Evolutionary conservation across 2,329 filamentous ascomycete species (phyloP), one percentile per base, ranked within the genome.

Genomic region (Pseudocercospora cruenta): DNA sequence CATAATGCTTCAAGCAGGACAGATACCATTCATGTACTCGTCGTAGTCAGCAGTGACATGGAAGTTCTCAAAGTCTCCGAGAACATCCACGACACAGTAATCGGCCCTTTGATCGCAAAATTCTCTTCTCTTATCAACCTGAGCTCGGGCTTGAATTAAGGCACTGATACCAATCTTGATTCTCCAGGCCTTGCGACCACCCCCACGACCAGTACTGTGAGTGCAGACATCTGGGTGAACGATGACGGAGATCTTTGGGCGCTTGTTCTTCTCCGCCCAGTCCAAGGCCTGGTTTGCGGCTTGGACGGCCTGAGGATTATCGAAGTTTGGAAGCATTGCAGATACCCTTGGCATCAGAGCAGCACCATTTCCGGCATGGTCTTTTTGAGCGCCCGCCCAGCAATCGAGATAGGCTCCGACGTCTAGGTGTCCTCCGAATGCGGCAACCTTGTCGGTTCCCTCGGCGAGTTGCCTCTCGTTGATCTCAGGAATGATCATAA

Each of bases 401-500:
- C 57, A 59, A 21, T 59, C 57, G 31, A 59, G 33, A 12, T 59
- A 59, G 31, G 57, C 21, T 12, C 31, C 57, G 14, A 59, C 39
- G 21, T 39, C 31, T n/a, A 59, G 19, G n/a, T 59, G 8, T 26
- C 12, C 39, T 24, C 10, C 19, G 33, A 59, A 59, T 22, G 33
- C 57, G 26, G 16, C 10, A 2, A 59, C 21, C 19, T 59, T 43
- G 33, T 21, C 19, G 2, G 33, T 39, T 19, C 33, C 31, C 14
- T 59, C 45, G 14, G n/a, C 19, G 21, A 59, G 19, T 45, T 59
- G 33, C 12, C 14, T n/a, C 19, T 59, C 57, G 57, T 59, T 59
- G 57, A 59, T 45, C 39, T 43, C 57, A 19, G 57, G 57, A 24
- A 59, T 45, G 33, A 59, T 59, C 16, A n/a, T 59, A 33, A 59